A percentile compares a stretch with the other conserved stretches of the same genome.
Conservation (phyloP, 768 basidiomycete species). For the Amanita polypyramis region DNA sequence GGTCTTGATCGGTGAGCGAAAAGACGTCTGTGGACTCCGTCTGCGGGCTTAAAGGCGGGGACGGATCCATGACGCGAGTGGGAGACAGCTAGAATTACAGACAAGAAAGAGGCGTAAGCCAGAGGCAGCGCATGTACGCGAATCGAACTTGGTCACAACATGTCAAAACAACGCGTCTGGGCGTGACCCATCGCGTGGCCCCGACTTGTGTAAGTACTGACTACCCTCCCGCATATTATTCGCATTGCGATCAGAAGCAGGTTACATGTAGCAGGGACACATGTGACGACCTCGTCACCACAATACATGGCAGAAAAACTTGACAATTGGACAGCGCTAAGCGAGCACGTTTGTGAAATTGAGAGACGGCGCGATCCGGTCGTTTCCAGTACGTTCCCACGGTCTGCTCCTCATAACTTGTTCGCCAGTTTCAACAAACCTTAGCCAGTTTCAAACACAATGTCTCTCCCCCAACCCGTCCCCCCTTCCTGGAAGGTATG, state of each 20-base stretch:
- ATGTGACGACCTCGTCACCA: no score
- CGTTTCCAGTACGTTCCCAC: slow-evolving; percentile 12
- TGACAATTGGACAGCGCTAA: no score
- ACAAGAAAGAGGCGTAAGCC: slow-evolving; percentile 15
- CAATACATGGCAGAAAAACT: no score
- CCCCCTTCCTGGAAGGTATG: slow-evolving; percentile 94
- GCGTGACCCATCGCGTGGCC: slow-evolving; percentile 1
- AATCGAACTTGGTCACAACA: slow-evolving; percentile 31
- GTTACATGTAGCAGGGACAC: no score
- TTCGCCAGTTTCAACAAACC: neutral
- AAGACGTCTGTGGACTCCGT: slow-evolving; percentile 50
- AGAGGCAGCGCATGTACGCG: slow-evolving; percentile 9
- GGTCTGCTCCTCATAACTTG: slow-evolving; percentile 11
- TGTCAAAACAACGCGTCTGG: slow-evolving; percentile 26
- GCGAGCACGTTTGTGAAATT: neutral
- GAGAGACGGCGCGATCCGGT: slow-evolving; percentile 6
- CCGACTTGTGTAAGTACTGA: no score
- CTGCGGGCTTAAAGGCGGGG: slow-evolving; percentile 19
- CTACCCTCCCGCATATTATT: no score
- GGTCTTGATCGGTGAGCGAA: slow-evolving; percentile 62
- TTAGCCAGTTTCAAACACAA: slow-evolving; percentile 23
- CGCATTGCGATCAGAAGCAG: no score
- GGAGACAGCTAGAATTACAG: slow-evolving; percentile 50
- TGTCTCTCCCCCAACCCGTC: slow-evolving; percentile 92
- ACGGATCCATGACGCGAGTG: slow-evolving; percentile 30